Evolutionary conservation across 2,329 filamentous ascomycete species (phyloP), one percentile per base, ranked within the genome.

Genomic region (Acrocalymma vagum): DNA sequence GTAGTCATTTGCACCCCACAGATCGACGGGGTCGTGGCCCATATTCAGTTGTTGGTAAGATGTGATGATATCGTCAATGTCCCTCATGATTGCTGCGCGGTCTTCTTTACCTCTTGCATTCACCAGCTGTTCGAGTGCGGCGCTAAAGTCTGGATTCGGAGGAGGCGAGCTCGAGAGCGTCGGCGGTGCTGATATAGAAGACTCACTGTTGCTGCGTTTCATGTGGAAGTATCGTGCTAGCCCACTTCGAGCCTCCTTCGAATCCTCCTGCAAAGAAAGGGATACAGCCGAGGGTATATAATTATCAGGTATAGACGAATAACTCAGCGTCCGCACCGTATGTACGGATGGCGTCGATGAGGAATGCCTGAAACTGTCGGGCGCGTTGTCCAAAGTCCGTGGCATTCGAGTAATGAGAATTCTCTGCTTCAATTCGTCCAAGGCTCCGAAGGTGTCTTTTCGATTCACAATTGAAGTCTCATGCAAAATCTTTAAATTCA

Each of bases 341-440:
- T 52, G 53, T 25, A 50, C 23, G 5, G 55, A 50, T 15, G 38
- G 34, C 10, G 38, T 22, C 6, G 51, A 55, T 10, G 42, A 45
- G 7, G 38, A 33, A 16, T 39, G 29, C 16, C 33, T 23, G n/a
- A 14, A 17, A 4, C 15, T 32, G 7, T 48, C 38, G 29, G 30
- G 25, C 11, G 29, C 20, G 11, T 29, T 36, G 21, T 45, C 25
- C 16, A 57, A 36, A 25, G 53, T 58, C 31, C 54, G 53, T 18
- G 45, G 36, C 28, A 62, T 39, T 25, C 53, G 33, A 15, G 45
- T 51, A 18, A 63, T 40, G 7, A 63, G 37, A n/a, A 70, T 57
- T 13, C 69, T 62, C 21, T 70, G 67, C 40, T 71, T 70, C 33
- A 72, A 45, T 33, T 69, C 62, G 24, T 69, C 66, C 14, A 72